These are phyloP conservation scores for Fusarium equiseti DNA, from an alignment of 2,329 filamentous ascomycete species.

Conservation along the genomic window DNA sequence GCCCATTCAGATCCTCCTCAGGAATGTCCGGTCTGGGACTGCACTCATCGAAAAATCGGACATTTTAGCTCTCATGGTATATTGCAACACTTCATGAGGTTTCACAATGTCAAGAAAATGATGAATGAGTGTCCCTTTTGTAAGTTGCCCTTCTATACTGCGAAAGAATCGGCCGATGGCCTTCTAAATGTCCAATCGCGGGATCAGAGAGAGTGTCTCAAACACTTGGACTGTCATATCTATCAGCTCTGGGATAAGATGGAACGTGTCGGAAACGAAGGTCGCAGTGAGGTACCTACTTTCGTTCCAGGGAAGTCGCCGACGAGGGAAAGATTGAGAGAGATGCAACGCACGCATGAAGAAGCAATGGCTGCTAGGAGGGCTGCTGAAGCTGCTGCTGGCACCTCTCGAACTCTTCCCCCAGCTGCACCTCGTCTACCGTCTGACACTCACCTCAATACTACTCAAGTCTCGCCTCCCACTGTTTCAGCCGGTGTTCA, in stretches of 20 bases:
- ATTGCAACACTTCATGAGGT: constrained; percentile 26
- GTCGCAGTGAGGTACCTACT: neutral
- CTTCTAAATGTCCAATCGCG: neutral
- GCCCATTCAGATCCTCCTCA: constrained; percentile 18
- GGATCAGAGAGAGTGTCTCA: constrained; percentile 14
- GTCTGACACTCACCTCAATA: neutral
- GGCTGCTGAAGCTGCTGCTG: neutral
- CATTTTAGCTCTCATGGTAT: constrained; percentile 13
- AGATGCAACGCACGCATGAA: neutral
- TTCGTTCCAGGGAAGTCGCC: neutral
- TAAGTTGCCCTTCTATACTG: constrained; percentile 9
- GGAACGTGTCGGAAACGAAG: no score
- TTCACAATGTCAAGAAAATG: constrained; percentile 3
- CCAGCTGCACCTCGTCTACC: neutral
- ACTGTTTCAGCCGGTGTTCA: neutral
- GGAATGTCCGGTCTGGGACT: constrained; percentile 9
- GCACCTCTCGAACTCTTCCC: neutral
- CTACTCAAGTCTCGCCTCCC: neutral
- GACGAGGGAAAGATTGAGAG: neutral
- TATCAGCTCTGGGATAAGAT: constrained; percentile 34
- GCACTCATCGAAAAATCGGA: constrained; percentile 1
- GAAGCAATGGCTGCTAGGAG: neutral
- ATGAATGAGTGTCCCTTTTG: constrained; percentile 35
- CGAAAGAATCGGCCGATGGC: neutral
- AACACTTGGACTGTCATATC: constrained; percentile 43